A percentile compares a stretch with the other conserved stretches of the same genome.
Conservation (phyloP, 1,139 yeast genomes). For the Saccharomyces hybrid region DNA sequence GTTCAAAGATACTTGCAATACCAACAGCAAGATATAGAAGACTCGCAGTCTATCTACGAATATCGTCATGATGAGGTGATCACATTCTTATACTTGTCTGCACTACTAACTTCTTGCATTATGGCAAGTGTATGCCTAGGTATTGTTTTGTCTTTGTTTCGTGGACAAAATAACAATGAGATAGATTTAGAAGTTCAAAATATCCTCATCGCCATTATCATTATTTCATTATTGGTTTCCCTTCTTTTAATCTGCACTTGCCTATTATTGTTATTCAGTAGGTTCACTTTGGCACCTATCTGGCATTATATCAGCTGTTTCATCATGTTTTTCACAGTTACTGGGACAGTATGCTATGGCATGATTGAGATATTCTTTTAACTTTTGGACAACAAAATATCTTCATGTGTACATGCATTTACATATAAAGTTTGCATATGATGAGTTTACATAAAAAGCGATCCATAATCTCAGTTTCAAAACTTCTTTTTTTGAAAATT, state of each 20-base stretch:
- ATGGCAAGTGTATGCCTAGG: slow-evolving; percentile 44
- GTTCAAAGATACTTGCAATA: slow-evolving; percentile 15
- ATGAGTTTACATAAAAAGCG: not conserved
- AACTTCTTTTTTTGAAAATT: too few species aligned
- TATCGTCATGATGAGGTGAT: slow-evolving; percentile 41
- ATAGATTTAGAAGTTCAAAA: slow-evolving; percentile 19
- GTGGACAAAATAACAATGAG: slow-evolving; percentile 22
- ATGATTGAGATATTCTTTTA: slow-evolving; percentile 29
- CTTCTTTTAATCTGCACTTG: slow-evolving; percentile 35
- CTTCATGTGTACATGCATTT: not conserved
- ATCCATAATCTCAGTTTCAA: too few species aligned
- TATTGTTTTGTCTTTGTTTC: slow-evolving; percentile 36
- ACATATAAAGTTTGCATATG: not conserved
- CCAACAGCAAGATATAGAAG: slow-evolving; percentile 16
- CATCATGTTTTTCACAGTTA: slow-evolving; percentile 36
- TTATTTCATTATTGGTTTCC: slow-evolving; percentile 33
- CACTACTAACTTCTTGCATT: slow-evolving; percentile 38
- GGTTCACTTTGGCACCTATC: slow-evolving; percentile 36
- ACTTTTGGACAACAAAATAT: not conserved
- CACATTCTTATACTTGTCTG: slow-evolving; percentile 40
- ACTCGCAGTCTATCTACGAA: slow-evolving; percentile 21
- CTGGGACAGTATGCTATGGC: slow-evolving; percentile 43
- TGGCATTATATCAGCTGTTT: slow-evolving; percentile 37
- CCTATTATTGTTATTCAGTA: slow-evolving; percentile 35
- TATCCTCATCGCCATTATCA: slow-evolving; percentile 15